These are phyloP conservation scores for Starmerella floris DNA, from an alignment of 805 yeast genomes.

Conservation along the genomic window DNA sequence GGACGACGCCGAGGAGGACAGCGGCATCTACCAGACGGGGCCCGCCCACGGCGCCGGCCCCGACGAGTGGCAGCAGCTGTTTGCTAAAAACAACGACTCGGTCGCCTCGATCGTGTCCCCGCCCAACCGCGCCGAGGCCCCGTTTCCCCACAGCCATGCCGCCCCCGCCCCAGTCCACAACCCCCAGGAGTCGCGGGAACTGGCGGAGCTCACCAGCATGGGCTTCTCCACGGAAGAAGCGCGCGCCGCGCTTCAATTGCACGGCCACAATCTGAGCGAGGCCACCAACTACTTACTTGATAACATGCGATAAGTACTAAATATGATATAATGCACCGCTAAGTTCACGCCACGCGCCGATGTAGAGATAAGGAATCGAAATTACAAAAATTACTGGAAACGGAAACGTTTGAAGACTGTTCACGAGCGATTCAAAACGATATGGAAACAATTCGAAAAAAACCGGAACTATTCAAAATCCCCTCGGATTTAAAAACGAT, in stretches of 20 bases:
- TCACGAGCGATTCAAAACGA: too few relatives aligned
- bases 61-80: constrained; percentile 90
- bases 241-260: constrained; percentile 49
- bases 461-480: too few relatives aligned
- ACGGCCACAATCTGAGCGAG: constrained; percentile 62
- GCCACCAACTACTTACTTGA: constrained; percentile 83
- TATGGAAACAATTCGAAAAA: too few relatives aligned
- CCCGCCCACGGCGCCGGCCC: constrained; percentile 19
- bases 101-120: neutral
- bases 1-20: constrained; percentile 20
- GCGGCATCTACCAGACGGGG: constrained; percentile 17
- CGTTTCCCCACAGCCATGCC: neutral
- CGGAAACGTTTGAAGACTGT: too few relatives aligned
- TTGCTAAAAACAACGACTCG: constrained; percentile 44
- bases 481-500: too few relatives aligned
- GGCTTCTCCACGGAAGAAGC: constrained; percentile 66
- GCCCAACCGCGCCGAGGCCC: neutral
- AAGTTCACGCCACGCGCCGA: too few relatives aligned
- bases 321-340: too few relatives aligned
- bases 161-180: too few relatives aligned
- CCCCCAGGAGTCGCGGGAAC: constrained; percentile 25
- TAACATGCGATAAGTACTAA: constrained; percentile 10
- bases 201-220: constrained; percentile 58
- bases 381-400: too few relatives aligned
- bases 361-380: too few relatives aligned